Conservation (phyloP, 805 yeast species). For the Candida ortonii region DNA sequence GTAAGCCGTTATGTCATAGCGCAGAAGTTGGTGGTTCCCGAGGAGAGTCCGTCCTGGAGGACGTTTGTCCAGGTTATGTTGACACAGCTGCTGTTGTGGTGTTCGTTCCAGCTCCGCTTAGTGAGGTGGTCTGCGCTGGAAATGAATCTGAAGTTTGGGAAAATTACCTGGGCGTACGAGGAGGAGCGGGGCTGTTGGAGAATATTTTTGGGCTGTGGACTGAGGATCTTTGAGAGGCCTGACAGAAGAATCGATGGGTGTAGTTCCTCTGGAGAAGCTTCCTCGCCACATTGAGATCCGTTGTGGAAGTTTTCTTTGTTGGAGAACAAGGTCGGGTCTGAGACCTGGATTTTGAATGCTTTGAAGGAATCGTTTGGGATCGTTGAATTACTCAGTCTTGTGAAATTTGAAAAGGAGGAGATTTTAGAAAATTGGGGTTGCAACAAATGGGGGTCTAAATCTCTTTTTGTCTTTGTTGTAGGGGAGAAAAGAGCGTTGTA, state of each 20-base stretch:
- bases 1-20: too few relatives aligned
- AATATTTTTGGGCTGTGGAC: constrained; percentile 1
- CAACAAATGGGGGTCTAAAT: constrained; percentile 5
- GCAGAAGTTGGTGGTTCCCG: constrained; percentile 5
- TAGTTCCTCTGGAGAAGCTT: constrained; percentile 9
- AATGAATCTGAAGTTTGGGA: constrained; percentile 13
- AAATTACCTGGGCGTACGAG: constrained; percentile 22
- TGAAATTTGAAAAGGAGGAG: constrained; percentile 14
- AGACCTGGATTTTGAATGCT: constrained; percentile 28
- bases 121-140: background rate
- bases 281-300: constrained; percentile 13
- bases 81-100: constrained; percentile 4
- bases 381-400: constrained; percentile 9
- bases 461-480: constrained; percentile 7
- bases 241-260: too few relatives aligned
- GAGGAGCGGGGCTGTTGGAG: constrained; percentile 12
- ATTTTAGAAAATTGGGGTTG: constrained; percentile 20
- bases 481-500: constrained; percentile 13
- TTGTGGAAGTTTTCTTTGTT: constrained; percentile 21
- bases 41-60: constrained; percentile 6
- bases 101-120: constrained; percentile 6
- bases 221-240: too few relatives aligned
- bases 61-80: constrained; percentile 9
- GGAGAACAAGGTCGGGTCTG: constrained; percentile 19
- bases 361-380: constrained; percentile 11